A percentile compares a stretch with the other conserved stretches of the same genome.
Conservation (phyloP, 768 basidiomycete species). For the Pholiota conissans region DNA sequence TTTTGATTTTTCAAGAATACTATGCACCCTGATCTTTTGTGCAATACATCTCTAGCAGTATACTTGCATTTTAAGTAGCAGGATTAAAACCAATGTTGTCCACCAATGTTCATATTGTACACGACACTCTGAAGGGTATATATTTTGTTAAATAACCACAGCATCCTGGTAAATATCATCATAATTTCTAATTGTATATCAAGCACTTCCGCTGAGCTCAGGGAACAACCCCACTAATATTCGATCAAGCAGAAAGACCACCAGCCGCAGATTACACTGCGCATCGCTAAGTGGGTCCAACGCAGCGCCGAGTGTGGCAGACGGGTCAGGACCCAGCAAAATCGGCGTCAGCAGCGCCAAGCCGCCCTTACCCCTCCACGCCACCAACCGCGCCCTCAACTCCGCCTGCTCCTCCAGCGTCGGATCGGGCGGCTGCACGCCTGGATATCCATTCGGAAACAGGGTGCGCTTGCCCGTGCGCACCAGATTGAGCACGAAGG, state of each 20-base stretch:
- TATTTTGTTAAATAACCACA: too few relatives aligned
- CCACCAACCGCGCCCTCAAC: constrained; percentile 45
- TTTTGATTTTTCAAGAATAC: too few relatives aligned
- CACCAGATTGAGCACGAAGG: constrained; percentile 52
- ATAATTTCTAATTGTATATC: too few relatives aligned
- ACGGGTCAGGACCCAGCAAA: constrained; percentile 55
- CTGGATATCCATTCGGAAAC: constrained; percentile 91
- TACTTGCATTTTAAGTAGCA: too few relatives aligned
- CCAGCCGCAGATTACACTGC: constrained; percentile 79
- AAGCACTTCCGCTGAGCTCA: constrained; percentile 48
- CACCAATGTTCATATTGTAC: too few relatives aligned
- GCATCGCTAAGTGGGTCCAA: constrained; percentile 62
- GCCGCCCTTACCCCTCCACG: constrained; percentile 36
- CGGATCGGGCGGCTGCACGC: constrained; percentile 70
- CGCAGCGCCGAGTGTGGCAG: constrained; percentile 47
- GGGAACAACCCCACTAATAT: constrained; percentile 75
- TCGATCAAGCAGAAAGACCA: constrained; percentile 72
- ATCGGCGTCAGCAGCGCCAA: constrained; percentile 45
- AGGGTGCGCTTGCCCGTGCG: constrained; percentile 65
- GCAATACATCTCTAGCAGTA: too few relatives aligned
- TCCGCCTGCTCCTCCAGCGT: constrained; percentile 71
- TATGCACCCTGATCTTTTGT: too few relatives aligned
- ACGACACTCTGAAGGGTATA: too few relatives aligned
- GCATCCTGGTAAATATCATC: too few relatives aligned
- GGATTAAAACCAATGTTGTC: too few relatives aligned